phyloP scores from a whole-genome alignment of 192 early-diverging fungal genomes.

The Rhizophagus prolifer region DNA sequence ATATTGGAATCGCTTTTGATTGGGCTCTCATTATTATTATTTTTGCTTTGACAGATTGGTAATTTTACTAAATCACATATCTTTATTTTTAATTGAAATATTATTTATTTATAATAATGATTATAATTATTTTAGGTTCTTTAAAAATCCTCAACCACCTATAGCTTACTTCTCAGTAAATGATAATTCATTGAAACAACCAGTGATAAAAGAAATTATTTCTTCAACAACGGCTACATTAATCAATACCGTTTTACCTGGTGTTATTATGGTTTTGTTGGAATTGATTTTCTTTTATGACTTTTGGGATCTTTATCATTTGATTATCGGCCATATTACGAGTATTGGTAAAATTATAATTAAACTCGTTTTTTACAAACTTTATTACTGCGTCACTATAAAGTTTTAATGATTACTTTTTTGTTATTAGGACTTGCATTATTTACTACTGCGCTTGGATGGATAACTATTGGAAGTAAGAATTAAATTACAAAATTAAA shows the following conservation, averaged over 20 bases:
- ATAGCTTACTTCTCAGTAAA: conserved; percentile 25
- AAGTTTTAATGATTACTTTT: neutral
- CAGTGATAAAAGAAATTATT: conserved; percentile 19
- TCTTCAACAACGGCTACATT: conserved; percentile 8
- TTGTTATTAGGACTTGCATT: conserved; percentile 8
- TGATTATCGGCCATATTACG: conserved; percentile 16
- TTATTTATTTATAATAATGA: neutral
- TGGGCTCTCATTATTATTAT: conserved; percentile 25
- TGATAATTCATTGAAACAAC: neutral
- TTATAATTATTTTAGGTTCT: conserved; percentile 11
- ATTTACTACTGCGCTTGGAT: conserved; percentile 15
- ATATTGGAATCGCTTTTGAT: conserved; percentile 8
- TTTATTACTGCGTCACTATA: no score
- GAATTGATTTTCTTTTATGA: conserved; percentile 31
- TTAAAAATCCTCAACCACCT: conserved; percentile 22
- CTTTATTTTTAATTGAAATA: no score
- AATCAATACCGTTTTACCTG: conserved; percentile 14
- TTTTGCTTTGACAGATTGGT: conserved; percentile 20
- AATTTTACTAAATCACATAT: neutral
- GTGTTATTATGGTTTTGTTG: conserved; percentile 14
- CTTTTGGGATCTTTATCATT: conserved; percentile 27
- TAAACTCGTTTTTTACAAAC: no score
- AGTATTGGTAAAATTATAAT: neutral
- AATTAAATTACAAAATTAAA: neutral
- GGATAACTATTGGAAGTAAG: conserved; percentile 30